Evolutionary conservation across 768 basidiomycete species (phyloP).

Genomic region (Pulveroboletus sp.): DNA sequence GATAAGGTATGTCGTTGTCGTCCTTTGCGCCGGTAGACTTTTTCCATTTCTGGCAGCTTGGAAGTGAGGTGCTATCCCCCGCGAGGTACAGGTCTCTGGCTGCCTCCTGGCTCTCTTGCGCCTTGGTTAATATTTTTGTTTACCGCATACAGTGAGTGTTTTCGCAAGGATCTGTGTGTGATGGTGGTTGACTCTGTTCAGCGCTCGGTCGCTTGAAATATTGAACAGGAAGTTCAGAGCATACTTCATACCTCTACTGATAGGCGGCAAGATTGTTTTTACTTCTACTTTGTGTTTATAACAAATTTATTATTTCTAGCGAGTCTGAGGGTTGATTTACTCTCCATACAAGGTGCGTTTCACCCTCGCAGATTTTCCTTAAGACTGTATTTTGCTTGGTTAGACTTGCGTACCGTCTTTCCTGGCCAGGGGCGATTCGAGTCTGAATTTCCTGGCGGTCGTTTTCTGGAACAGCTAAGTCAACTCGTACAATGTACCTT

Average conservation of each 20-base stretch:
- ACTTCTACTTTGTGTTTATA: background rate
- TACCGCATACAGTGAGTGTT: conserved; percentile 20
- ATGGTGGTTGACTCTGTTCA: conserved; percentile 7
- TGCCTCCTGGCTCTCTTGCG: conserved; percentile 27
- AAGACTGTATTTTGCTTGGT: background rate
- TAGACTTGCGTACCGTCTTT: conserved; percentile 18
- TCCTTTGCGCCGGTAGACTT: background rate
- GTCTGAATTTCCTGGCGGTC: conserved; percentile 35
- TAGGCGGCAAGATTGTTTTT: conserved; percentile 27
- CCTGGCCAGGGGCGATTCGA: conserved; percentile 24
- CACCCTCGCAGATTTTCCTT: background rate
- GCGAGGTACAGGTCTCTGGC: conserved; percentile 21
- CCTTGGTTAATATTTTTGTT: conserved; percentile 21
- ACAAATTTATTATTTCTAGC: conserved; percentile 14
- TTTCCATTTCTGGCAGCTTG: conserved; percentile 15
- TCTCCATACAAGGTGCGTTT: conserved; percentile 18
- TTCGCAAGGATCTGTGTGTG: background rate
- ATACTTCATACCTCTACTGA: conserved; percentile 39
- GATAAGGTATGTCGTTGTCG: conserved; percentile 15
- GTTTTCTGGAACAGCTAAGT: conserved; percentile 26
- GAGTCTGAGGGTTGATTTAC: conserved; percentile 22
- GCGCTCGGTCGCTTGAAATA: conserved; percentile 14
- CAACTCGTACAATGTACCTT: conserved; percentile 21
- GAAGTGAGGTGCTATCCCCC: background rate
- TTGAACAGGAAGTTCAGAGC: conserved; percentile 34